A percentile compares a stretch with the other conserved stretches of the same genome.
Conservation (phyloP, 305 asterid genomes). For the Fraxinus paxiana region DNA sequence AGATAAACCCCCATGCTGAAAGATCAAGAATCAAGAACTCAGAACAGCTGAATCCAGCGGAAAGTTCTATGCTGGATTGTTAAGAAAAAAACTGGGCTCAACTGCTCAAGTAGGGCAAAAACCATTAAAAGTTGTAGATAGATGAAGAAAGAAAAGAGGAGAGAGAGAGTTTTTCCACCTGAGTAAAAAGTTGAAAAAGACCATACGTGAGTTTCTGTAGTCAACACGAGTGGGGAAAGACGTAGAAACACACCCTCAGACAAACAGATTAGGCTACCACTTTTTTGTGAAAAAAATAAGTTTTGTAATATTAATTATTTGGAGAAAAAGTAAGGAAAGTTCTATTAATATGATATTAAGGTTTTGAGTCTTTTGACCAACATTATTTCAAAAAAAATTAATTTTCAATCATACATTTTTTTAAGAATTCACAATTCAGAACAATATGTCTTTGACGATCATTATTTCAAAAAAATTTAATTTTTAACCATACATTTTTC, state of each 20-base stretch:
- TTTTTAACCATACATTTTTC: no score
- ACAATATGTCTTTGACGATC: no score
- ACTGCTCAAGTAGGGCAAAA: background rate
- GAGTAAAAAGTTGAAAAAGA: background rate
- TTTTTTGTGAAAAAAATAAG: background rate
- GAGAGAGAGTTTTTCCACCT: background rate
- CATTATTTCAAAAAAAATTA: no score
- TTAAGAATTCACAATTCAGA: no score
- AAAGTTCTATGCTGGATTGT: background rate
- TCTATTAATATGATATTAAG: no score
- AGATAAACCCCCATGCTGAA: background rate
- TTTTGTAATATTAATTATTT: no score
- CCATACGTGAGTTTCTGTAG: slow-evolving; percentile 1
- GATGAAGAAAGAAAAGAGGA: background rate
- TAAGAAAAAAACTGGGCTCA: background rate
- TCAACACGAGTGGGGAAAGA: slow-evolving; percentile 6
- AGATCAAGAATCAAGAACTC: background rate
- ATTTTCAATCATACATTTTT: no score
- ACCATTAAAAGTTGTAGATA: background rate
- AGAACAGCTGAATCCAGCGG: slow-evolving; percentile 7
- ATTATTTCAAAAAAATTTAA: no score
- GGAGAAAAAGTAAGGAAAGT: no score
- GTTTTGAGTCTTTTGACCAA: no score
- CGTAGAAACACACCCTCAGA: background rate
- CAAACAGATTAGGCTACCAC: background rate